Evolutionary conservation across 2,329 filamentous ascomycete species (phyloP), one percentile per base, ranked within the genome.

Genomic region (Paecilomyces formosus): DNA sequence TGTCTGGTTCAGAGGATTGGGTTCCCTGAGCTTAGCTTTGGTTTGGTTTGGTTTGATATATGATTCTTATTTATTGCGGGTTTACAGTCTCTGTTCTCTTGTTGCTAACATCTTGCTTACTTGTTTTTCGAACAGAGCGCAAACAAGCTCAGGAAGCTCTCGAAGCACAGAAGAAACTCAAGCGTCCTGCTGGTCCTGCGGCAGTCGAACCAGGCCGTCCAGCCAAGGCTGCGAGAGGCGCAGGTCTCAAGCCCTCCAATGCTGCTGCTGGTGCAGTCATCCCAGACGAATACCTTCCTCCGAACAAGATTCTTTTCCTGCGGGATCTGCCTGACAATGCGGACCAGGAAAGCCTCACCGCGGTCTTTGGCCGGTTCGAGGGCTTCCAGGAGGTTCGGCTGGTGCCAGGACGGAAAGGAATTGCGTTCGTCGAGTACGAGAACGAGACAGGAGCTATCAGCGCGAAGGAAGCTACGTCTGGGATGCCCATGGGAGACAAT

Each of bases 381-480:
- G 93, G 93, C 26, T 97, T 99, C 80, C 88, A 88, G 71, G 94
- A 99, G 78, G 90, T 97, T 53, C 86, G 94, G 68, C 76, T 91
- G 71, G 93, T 97, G 53, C 92, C 93, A 5, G 89, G 91, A 30
- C 82, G 93, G 55, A 88, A 85, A 63, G 91, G 91, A 2, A 92
- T 99, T 73, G 94, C 92, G 0, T 99, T 99, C 74, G 91, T 97
- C 60, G 94, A 99, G 75, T 99, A 97, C 77, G 91, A 96, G 68
- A 87, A 85, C 64, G 92, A 97, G 77, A 83, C 87, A 54, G 92
- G 90, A 50, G 92, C 94, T 28, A 96, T 96, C 68, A 88, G 86
- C 57, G 94, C 94, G 18, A 97, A 96, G 81, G 93, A 97, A 80
- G 91, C 88, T 63, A 96, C 91, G 31, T 88, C 90, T 12, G 91